Base-by-base conservation (phyloP, 2,329 filamentous ascomycete genomes). In the Fusarium hainanense region DNA sequence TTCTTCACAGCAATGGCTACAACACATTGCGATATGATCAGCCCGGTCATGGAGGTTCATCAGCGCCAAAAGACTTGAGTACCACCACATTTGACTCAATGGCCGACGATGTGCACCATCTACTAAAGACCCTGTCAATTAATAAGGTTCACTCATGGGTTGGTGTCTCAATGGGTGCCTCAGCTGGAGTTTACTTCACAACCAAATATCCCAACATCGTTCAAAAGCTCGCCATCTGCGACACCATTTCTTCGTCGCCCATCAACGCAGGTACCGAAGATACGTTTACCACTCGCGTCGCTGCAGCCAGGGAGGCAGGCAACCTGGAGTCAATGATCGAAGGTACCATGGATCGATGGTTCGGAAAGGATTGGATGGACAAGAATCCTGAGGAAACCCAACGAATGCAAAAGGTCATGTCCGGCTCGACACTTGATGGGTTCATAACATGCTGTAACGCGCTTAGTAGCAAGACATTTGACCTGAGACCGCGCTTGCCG, bases 151-250 rank as follows among this genome's bases (percentile, higher is more conserved):
- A 81, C 56, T 77, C 79, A 5, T 84, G 82, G 82, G 74, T 84
- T 10, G 82, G 82, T 3, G 81, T 84, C 2, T 84, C 82, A 13
- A 83, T 84, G 80, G 82, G 83, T 23, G 83, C 79, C 10, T 77
- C 80, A 1, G 79, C 76, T 2, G 80, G 80, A 21, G 70, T 83
- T 50, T 77, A 77, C 58, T 84, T 83, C 65, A 76, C 76, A 2
- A 75, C 76, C 7, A 77, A 74, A 56, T 80, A 82, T 60, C 81
- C 81, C 7, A 77, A 77, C 34, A 49, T 82, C 6, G 74, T 83
- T 12, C 55, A 75, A 52, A 79, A 78, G 46, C 76, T 84, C 9
- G 74, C 80, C 27, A 73, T 82, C 30, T 82, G 79, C 71, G 80
- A 82, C 63, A 82, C 81, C 52, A 80, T 83, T 52, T 70, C 78